Conservation (phyloP, 192 early-diverging fungal genomes). For the Linnemannia schmuckeri region DNA sequence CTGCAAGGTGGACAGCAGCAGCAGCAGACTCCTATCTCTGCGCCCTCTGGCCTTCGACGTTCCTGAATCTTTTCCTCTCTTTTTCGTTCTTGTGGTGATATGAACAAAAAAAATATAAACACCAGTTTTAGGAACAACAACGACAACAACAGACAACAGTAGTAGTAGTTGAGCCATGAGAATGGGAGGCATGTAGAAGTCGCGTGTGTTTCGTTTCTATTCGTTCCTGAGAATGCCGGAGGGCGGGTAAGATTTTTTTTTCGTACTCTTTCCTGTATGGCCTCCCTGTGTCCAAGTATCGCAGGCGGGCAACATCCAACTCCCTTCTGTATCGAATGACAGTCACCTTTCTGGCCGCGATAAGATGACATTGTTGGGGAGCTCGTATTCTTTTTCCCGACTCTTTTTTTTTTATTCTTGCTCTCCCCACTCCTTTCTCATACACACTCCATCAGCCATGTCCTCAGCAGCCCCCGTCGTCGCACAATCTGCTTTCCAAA, state of each 20-base stretch:
- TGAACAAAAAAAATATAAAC: neutral
- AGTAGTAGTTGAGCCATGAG: too few species aligned
- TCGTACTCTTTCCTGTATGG: slow-evolving; percentile 20
- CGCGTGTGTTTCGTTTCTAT: neutral
- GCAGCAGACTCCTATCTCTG: neutral
- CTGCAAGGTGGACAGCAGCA: neutral
- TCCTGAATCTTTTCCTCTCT: neutral
- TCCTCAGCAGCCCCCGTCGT: slow-evolving; percentile 57
- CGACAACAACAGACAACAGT: too few species aligned
- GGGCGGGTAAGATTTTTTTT: slow-evolving; percentile 23
- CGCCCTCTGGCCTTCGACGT: slow-evolving; percentile 11
- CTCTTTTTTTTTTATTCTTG: neutral
- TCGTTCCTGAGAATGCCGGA: slow-evolving; percentile 3
- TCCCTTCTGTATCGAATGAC: neutral
- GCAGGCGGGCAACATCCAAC: neutral
- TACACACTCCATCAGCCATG: slow-evolving; percentile 20
- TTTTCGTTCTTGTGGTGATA: neutral
- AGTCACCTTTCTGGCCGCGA: neutral
- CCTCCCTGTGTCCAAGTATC: neutral
- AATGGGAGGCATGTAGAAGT: neutral
- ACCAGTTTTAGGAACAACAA: neutral
- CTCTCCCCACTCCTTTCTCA: neutral
- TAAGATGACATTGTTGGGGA: slow-evolving; percentile 8
- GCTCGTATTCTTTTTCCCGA: slow-evolving; percentile 5
- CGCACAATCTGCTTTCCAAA: slow-evolving; percentile 71